These are phyloP conservation scores for Favolaschia claudopus DNA, from an alignment of 768 basidiomycete species.

Conservation along the genomic window DNA sequence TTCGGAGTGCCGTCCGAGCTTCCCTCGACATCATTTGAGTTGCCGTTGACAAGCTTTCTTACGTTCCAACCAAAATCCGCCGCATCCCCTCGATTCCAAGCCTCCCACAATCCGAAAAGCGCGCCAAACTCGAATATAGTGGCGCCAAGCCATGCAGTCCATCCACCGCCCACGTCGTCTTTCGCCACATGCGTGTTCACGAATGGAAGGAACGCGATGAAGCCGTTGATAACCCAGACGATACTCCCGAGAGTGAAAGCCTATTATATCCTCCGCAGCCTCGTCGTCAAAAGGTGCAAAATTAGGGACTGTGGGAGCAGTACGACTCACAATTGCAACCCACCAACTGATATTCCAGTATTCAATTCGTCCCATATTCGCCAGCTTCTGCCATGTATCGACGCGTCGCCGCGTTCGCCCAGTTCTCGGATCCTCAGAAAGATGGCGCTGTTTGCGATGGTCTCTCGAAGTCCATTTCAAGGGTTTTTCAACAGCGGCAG, in stretches of 20 bases:
- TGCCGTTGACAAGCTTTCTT: constrained; percentile 23
- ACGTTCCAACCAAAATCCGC: constrained; percentile 47
- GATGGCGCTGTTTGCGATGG: constrained; percentile 46
- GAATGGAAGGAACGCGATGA: constrained; percentile 59
- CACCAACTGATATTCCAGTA: constrained; percentile 57
- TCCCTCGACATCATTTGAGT: background rate
- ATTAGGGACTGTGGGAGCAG: background rate
- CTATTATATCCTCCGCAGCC: constrained; percentile 26
- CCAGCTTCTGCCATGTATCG: constrained; percentile 28
- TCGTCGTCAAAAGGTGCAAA: no score
- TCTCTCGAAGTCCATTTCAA: constrained; percentile 50
- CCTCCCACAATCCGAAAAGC: constrained; percentile 61
- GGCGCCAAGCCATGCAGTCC: constrained; percentile 63
- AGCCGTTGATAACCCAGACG: constrained; percentile 66
- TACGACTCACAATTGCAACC: constrained; percentile 44
- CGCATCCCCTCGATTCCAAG: constrained; percentile 54
- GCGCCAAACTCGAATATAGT: constrained; percentile 67
- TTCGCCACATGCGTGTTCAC: constrained; percentile 36
- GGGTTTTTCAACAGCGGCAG: constrained; percentile 9
- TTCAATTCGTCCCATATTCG: constrained; percentile 43
- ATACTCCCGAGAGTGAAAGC: constrained; percentile 51
- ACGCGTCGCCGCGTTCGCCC: constrained; percentile 24
- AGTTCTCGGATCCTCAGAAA: constrained; percentile 31
- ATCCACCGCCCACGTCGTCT: constrained; percentile 46
- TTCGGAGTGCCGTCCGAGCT: background rate